Evolutionary conservation across 2,329 filamentous ascomycete species (phyloP), one percentile per base, ranked within the genome.

Genomic region (Grosmannia huntii): DNA sequence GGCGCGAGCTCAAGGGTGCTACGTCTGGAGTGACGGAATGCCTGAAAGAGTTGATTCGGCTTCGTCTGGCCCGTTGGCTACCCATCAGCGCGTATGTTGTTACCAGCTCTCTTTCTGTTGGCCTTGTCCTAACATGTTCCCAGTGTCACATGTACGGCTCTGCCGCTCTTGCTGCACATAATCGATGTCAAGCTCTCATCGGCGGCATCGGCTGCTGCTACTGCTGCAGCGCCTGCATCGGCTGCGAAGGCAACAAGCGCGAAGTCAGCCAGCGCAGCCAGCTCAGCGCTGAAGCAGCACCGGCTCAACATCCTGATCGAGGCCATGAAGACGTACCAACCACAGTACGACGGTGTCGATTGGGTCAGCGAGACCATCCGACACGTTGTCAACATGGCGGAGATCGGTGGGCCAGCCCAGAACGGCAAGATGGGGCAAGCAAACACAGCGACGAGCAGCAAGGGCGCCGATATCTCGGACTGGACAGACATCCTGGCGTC

Each of bases 271-370:
- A 21, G 9, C 25, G 5, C 50, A 3, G 52, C 69, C 14, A 68
- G 71, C 21, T 66, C 69, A 0, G 69, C 68, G 3, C 65, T 72
- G 4, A 76, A 75, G 60, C 73, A 75, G 60, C 72, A 74, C 56
- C 70, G 72, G 10, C 62, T 63, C 56, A 61, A 62, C 57, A 61
- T 63, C 6, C 55, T 63, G 5, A 62, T 63, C 27, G 60, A 63
- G 53, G 62, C 62, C 41, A 63, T 63, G 60, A 63, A 62, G 53
- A 61, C 62, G 21, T 63, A 63, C 59, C 62, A 63, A 53, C 62
- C 62, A 10, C 62, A 63, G 51, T 63, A 62, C 44, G 62, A 62
- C 41, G 61, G 59, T 12, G 60, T 63, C n/a, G 60, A 63, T 56
- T 60, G 57, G 58, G 55, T 63, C 55, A 63, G 62, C 56, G 58